phyloP scores from a whole-genome alignment of 2,329 filamentous ascomycete genomes.

The Mollisiaceae sp. region DNA sequence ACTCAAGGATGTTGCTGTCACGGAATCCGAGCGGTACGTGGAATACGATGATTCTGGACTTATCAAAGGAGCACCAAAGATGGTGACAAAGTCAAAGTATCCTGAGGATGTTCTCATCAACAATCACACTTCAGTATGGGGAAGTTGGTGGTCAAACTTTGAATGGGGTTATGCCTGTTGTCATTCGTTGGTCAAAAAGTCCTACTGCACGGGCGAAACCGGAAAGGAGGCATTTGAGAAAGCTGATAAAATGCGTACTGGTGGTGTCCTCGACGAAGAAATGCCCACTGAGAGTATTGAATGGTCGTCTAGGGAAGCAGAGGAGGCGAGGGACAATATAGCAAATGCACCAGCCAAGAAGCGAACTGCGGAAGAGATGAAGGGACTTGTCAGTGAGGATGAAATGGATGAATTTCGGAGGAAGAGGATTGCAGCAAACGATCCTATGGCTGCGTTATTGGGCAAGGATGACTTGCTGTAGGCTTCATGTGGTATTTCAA shows the following conservation, averaged over 20 bases:
- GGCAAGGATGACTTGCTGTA: conserved; percentile 71
- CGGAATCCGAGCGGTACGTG: conserved; percentile 84
- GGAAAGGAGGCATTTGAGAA: conserved; percentile 83
- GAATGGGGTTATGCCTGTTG: conserved; percentile 97
- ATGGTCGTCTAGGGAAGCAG: conserved; percentile 25
- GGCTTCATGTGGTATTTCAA: conserved; percentile 4
- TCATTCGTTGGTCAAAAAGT: conserved; percentile 92
- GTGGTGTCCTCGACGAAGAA: conserved; percentile 47
- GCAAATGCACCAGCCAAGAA: conserved; percentile 59
- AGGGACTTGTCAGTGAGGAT: conserved; percentile 77
- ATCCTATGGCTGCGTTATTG: conserved; percentile 85
- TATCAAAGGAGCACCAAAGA: conserved; percentile 85
- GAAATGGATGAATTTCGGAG: conserved; percentile 86
- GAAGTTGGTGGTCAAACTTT: conserved; percentile 96
- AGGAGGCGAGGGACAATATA: conserved; percentile 44
- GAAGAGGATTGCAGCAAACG: conserved; percentile 74
- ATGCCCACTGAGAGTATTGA: conserved; percentile 39
- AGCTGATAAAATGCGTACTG: conserved; percentile 63
- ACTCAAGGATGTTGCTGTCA: conserved; percentile 69
- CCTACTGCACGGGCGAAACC: conserved; percentile 93
- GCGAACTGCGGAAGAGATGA: conserved; percentile 78
- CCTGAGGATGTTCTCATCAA: conserved; percentile 84
- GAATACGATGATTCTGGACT: conserved; percentile 92
- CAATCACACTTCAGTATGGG: conserved; percentile 93
- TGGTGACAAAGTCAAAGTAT: conserved; percentile 86